Percentiles rank a stretch among this genome's conserved stretches.
Evolutionary conservation across 208 protist genomes (phyloP).

Genomic region (Leishmania guyanensis): DNA sequence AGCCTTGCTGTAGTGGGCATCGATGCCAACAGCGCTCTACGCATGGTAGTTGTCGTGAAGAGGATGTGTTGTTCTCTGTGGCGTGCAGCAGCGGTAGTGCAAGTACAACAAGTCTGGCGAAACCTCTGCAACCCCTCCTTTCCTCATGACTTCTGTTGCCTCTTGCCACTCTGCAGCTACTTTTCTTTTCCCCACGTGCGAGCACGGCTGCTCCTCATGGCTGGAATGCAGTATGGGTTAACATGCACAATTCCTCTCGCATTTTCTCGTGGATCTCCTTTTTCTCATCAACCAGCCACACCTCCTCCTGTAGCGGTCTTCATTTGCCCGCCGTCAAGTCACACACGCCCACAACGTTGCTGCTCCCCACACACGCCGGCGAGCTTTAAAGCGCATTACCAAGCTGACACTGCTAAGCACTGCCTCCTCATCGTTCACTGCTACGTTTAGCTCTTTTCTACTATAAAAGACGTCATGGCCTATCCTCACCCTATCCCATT

Average conservation of each 20-base stretch:
- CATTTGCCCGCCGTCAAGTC: background rate
- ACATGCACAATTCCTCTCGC: background rate
- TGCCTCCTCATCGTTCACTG: background rate
- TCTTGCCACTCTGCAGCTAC: background rate
- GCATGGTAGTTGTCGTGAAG: background rate
- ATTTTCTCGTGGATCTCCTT: background rate
- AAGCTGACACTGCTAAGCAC: background rate
- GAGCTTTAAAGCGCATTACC: background rate
- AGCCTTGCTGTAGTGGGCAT: too few species aligned
- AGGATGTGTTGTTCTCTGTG: background rate
- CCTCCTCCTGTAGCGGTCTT: background rate
- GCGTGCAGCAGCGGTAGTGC: background rate
- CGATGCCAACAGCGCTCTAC: background rate
- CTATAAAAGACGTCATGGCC: too few species aligned
- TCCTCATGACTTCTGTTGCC: background rate
- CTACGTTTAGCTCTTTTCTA: too few species aligned
- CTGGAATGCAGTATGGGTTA: too few species aligned
- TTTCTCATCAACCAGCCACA: background rate
- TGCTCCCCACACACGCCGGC: background rate
- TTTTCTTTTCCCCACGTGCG: background rate
- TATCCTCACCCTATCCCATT: too few species aligned
- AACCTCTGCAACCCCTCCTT: background rate
- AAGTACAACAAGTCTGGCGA: background rate
- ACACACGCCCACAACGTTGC: background rate
- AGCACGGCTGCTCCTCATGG: too few species aligned